Evolutionary conservation across 23 red algal genomes (phyloP).

Genomic region (Gracilaria caudata): DNA sequence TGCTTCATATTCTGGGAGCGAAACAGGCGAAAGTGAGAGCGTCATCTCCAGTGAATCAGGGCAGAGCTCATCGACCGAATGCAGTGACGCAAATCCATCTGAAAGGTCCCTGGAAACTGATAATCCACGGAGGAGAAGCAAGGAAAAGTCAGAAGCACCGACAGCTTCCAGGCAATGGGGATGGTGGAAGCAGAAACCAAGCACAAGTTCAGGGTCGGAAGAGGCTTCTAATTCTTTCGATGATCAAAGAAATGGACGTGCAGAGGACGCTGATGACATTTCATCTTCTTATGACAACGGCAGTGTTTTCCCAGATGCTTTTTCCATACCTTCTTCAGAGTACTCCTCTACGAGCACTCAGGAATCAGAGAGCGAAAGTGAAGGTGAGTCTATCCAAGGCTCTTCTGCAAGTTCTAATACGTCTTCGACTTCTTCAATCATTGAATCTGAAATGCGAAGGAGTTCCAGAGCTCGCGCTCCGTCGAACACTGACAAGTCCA

Average conservation of each 20-base stretch:
- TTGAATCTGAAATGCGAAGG: neutral
- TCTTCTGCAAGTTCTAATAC: neutral
- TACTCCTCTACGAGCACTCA: neutral
- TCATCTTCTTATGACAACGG: neutral
- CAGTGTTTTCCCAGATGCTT: neutral
- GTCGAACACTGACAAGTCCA: neutral
- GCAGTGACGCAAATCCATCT: neutral
- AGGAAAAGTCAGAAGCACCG: neutral
- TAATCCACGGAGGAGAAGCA: neutral
- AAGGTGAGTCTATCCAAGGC: neutral
- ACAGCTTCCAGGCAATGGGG: neutral
- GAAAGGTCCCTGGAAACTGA: neutral
- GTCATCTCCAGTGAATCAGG: neutral
- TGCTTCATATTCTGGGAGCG: neutral
- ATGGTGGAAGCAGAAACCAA: conserved; percentile 1
- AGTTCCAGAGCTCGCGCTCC: neutral
- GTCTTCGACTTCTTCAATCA: neutral
- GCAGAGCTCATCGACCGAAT: neutral
- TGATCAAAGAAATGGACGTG: neutral
- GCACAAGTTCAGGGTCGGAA: neutral
- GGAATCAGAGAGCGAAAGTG: neutral
- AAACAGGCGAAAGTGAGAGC: neutral
- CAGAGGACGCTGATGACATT: neutral
- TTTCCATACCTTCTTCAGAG: neutral
- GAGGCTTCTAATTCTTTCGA: neutral